Base-by-base conservation (phyloP, 2,329 filamentous ascomycete genomes). In the Coleophoma eucalyptorum region DNA sequence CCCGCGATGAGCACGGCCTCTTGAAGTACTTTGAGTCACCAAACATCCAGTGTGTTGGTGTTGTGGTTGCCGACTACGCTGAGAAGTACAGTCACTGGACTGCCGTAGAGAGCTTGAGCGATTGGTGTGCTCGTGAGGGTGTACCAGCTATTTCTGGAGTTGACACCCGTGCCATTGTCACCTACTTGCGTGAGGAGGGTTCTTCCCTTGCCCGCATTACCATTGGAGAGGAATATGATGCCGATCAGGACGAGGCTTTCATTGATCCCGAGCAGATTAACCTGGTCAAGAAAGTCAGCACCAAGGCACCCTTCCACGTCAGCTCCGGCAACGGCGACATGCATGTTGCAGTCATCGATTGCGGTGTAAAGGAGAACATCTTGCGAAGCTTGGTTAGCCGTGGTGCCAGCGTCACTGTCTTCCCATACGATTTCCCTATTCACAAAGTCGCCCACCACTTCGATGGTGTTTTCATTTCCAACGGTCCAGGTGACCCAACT, bases 341-440 rank as follows among this genome's bases (percentile, higher is more conserved):
- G 69, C 94, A 99, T 74, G 84, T 99, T 61, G 94, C 93, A 52
- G 81, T 99, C 61, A 87, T 99, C 67, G 94, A 99, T 74, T 99
- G 94, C 66, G 94, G 94, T 77, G 94, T 97, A 61, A 99, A 99
- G 83, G 94, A 99, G 82, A 99, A 99, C 78, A 99, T 99, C 64
- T 85, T 99, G 53, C 90, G 94, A 66, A 95, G 89, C 69, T 79
- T 99, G 54, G 92, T 97, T 66, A 86, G 82, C 72, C 91, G 94
- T 57, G 94, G 94, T 54, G 90, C 92, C 49, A 92, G 89, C 57
- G 89, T 96, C 57, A 97, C 94, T 38, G 89, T 90, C 64, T 95
- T 99, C 78, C 94, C 94, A 53, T 97, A 88, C 74, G 86, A 97
- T 77, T 97, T 94, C 76, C 93, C 92, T 48, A 94, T 99, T 69